Base-by-base conservation (phyloP, 2,329 filamentous ascomycete species). In the Magnaporthiopsis rhizophila region DNA sequence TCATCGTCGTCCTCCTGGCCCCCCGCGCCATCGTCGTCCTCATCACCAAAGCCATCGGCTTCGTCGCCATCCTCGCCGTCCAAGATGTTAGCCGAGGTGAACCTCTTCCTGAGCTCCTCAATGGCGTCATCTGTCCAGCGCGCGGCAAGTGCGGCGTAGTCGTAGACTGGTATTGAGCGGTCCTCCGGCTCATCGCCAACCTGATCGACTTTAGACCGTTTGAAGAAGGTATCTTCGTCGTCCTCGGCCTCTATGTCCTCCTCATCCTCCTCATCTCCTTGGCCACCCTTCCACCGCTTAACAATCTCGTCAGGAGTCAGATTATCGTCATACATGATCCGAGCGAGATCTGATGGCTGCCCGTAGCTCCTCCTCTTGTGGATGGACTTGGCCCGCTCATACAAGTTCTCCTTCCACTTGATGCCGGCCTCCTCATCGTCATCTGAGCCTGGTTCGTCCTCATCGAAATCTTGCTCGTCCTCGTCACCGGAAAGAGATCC, bases 401-500 rank as follows among this genome's bases (percentile, higher is more conserved):
- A 78, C 73, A 99, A 84, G 70, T 96, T 93, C 30, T 90, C 86
- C 75, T 99, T 99, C 96, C 96, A 99, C 59, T 87, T 84, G 28
- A 91, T 71, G 3, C 83, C 88, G 3, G 88, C 89, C 56, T 89
- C 88, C 57, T 95, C 91, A 61, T 94, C 91, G 1, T 77, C 78
- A 3, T 79, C 78, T 12, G 79, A 77, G 9, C 80, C 77, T 21
- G 81, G 79, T 24, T 80, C 79, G n/a, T 85, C 82, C 0, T 79
- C 76, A 4, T 77, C 79, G 0, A 76, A 75, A 6, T 78, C 77
- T 0, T 77, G 77, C 4, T 79, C 78, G 26, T 79, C 79, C 0
- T 75, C 76, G 1, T 79, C 79, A 2, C 84, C 82, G 7, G 79
- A 96, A 67, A 97, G 77, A 3, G 94, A 97, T 8, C 95, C 95